A percentile compares a stretch with the other conserved stretches of the same genome.
Conservation (phyloP, 192 early-diverging fungal species). For the Backusella sp. region DNA sequence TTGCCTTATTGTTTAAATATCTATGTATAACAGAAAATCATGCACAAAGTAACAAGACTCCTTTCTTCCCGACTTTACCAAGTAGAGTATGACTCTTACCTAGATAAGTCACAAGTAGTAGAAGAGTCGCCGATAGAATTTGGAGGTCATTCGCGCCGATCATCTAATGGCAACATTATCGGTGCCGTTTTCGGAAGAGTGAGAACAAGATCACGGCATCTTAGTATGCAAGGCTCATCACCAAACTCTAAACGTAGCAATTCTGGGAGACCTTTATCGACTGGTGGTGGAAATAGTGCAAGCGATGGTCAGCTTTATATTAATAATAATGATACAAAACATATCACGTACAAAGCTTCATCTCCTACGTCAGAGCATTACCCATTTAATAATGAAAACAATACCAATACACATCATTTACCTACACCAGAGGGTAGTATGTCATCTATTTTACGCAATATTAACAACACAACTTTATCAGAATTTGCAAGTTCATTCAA, state of each 20-base stretch:
- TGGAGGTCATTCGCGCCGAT: neutral
- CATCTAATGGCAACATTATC: neutral
- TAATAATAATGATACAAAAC: neutral
- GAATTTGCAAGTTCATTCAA: slow-evolving; percentile 13
- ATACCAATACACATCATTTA: neutral
- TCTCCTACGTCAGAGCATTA: neutral
- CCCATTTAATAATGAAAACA: neutral
- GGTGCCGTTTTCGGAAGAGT: neutral
- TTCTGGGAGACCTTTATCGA: slow-evolving; percentile 22
- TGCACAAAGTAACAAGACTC: slow-evolving; percentile 59
- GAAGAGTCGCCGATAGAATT: neutral
- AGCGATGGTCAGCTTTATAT: slow-evolving; percentile 26
- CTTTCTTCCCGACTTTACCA: slow-evolving; percentile 56
- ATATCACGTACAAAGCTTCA: neutral
- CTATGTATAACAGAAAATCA: slow-evolving; percentile 52
- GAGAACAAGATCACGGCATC: slow-evolving; percentile 30
- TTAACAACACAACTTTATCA: slow-evolving; percentile 9
- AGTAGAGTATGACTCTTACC: slow-evolving; percentile 57
- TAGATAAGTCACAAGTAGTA: slow-evolving; percentile 21
- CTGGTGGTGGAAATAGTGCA: slow-evolving; percentile 3
- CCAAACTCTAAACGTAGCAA: slow-evolving; percentile 10
- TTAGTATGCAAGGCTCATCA: slow-evolving; percentile 36
- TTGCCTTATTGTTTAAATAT: neutral
- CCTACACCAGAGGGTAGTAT: slow-evolving; percentile 13
- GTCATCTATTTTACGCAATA: slow-evolving; percentile 6